These are phyloP conservation scores for Aspergillus sp. DNA, from an alignment of 2,329 filamentous ascomycete genomes.

Conservation along the genomic window DNA sequence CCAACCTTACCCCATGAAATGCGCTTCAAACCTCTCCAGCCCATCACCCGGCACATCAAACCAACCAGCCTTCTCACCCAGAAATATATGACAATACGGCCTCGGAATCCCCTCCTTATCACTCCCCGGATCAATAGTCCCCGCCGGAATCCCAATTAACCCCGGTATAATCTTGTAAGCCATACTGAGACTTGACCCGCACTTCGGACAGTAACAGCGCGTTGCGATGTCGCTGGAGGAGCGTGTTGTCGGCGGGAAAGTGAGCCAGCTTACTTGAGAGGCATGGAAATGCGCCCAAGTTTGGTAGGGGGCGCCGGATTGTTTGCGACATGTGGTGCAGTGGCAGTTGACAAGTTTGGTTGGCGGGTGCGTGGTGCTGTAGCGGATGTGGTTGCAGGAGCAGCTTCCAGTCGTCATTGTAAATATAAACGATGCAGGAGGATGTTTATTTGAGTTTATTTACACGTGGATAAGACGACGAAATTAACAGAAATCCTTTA, in stretches of 20 bases:
- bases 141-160: constrained; percentile 30
- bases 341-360: constrained; percentile 38
- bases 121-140: constrained; percentile 31
- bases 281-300: constrained; percentile 36
- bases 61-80: constrained; percentile 37
- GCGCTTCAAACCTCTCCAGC: constrained; percentile 13
- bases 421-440: background rate
- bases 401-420: constrained; percentile 36
- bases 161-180: constrained; percentile 28
- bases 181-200: constrained; percentile 44
- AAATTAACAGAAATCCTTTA: background rate
- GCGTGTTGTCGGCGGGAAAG: constrained; percentile 26
- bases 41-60: constrained; percentile 34
- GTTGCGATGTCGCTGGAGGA: constrained; percentile 36
- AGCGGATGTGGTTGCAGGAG: constrained; percentile 38
- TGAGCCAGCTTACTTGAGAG: constrained; percentile 29
- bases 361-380: constrained; percentile 32
- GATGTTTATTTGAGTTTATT: background rate
- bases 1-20: background rate
- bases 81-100: constrained; percentile 38
- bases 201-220: constrained; percentile 40
- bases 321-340: constrained; percentile 44
- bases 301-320: constrained; percentile 42
- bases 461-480: background rate
- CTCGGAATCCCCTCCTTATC: constrained; percentile 21